Base-by-base conservation (phyloP, 495 filamentous ascomycete genomes). In the Xylaria sp. region DNA sequence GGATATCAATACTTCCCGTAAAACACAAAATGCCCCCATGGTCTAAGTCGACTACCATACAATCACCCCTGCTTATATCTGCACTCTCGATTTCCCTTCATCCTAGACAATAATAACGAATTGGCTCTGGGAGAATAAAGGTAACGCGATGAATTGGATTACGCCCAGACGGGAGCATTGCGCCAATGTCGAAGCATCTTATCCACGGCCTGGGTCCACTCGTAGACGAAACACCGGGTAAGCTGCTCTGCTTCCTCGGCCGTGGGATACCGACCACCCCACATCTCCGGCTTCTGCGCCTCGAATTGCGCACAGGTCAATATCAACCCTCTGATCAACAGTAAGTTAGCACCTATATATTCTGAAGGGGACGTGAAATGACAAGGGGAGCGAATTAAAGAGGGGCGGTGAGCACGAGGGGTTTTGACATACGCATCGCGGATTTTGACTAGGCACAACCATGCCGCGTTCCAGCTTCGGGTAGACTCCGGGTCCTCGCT, bases 381-480 rank as follows among this genome's bases (percentile, higher is more conserved):
- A 41, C 14, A 29, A 11, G 9, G 55, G 35, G 21, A 29, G 21
- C 37, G 6, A 1, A 15, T 31, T 24, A 29, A 58, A 33, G 43
- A 21, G 31, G 5, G 11, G 50, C 19, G 58, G 46, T 17, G 50
- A 33, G 44, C 6, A 40, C 46, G 7, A 43, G 63, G 14, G 11
- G 26, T 0, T 15, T 55, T 3, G 14, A 86, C 90, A 79, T 80
- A 92, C 90, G 91, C 87, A 68, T 87, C 88, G 52, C 85, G 82
- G 41, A 93, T 88, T 72, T 92, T 93, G 17, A 78, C 81, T n/a
- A 94, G 81, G 37, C 92, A 88, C 44, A 93, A 81, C 92, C 92
- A 94, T 52, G 89, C 92, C 76, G 90, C 86, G 73, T 94, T 94
- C 91, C 92, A 94, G 75, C 90, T 93, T 15, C 89, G 82, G 72